Conservation (phyloP, 225 moss, liverwort and hornwort species). For the Climacium dendroides region DNA sequence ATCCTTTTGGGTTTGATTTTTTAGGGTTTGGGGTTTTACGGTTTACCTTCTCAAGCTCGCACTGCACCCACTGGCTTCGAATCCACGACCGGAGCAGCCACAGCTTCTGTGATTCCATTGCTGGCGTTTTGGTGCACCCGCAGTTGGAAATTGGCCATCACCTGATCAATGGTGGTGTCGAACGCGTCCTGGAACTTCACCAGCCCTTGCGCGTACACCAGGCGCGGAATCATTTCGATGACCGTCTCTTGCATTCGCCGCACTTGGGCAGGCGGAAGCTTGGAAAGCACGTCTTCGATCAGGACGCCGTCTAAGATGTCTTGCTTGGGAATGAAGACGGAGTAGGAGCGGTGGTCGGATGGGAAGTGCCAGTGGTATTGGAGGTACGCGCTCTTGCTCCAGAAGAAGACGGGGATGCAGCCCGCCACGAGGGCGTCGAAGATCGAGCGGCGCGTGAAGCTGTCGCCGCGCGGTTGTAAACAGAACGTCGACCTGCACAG, state of each 20-base stretch:
- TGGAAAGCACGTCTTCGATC: slow-evolving; percentile 3
- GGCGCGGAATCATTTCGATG: not conserved
- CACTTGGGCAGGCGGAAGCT: not conserved
- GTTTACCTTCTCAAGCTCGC: not conserved
- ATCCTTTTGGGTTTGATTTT: no score
- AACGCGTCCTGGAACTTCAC: slow-evolving; percentile 13
- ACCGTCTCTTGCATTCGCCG: slow-evolving; percentile 6
- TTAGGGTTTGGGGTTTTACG: no score
- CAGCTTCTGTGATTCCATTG: not conserved
- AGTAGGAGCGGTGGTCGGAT: slow-evolving; percentile 1
- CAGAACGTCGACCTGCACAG: slow-evolving; percentile 20
- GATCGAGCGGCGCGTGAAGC: slow-evolving; percentile 21
- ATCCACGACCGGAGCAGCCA: not conserved
- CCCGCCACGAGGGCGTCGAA: slow-evolving; percentile 28
- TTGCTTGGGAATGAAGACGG: slow-evolving; percentile 16
- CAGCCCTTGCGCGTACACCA: slow-evolving; percentile 8
- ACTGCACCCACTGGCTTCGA: not conserved
- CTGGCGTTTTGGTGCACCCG: not conserved
- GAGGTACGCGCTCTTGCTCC: slow-evolving; percentile 7
- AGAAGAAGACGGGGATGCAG: slow-evolving; percentile 30
- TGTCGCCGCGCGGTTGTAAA: slow-evolving; percentile 28
- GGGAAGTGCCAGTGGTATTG: slow-evolving; percentile 28
- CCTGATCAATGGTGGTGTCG: slow-evolving; percentile 9
- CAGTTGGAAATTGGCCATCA: not conserved
- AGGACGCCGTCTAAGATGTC: not conserved